A percentile compares a stretch with the other conserved stretches of the same genome.
Evolutionary conservation across 257 asterid genomes (phyloP).

Genomic region (Voacanga thouarsii): DNA sequence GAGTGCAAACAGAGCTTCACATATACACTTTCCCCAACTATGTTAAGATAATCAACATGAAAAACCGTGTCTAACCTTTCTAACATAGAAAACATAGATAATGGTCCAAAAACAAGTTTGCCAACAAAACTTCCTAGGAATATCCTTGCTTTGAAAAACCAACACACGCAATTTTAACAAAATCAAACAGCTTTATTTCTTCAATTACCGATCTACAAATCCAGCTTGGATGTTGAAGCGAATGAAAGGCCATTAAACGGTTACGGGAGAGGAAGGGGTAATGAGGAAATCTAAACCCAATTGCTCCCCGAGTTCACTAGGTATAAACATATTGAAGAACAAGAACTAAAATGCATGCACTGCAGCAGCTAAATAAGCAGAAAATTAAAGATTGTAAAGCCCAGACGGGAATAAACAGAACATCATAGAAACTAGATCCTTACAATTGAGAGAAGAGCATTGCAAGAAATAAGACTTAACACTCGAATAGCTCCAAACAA

Average conservation of each 20-base stretch:
- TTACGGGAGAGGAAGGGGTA: neutral
- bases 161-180: neutral
- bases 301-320: neutral
- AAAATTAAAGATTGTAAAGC: neutral
- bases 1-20: neutral
- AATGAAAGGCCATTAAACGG: neutral
- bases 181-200: neutral
- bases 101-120: neutral
- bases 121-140: neutral
- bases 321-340: neutral
- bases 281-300: neutral
- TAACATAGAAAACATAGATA: neutral
- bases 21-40: neutral
- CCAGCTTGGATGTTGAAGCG: neutral
- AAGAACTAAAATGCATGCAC: neutral
- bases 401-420: neutral
- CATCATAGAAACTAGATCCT: neutral
- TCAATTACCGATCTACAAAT: neutral
- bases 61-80: neutral
- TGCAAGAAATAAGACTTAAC: neutral
- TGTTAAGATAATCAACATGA: neutral
- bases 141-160: neutral
- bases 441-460: slow-evolving; percentile 8
- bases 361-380: neutral
- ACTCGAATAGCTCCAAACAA: neutral